Base-by-base conservation (phyloP, 106 monocot genomes). In the Platanthera zijinensis region DNA sequence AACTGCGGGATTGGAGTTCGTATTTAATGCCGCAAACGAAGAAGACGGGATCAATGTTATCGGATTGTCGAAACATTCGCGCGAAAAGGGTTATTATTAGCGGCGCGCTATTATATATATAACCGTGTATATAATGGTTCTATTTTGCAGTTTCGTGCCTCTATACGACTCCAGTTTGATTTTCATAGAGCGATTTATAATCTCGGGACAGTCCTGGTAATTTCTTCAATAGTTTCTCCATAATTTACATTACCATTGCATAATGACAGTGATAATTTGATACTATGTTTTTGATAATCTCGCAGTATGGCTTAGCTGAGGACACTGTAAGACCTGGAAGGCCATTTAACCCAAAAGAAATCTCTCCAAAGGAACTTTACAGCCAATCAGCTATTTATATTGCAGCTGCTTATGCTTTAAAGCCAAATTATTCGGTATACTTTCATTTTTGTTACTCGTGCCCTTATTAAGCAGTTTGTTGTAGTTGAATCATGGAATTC, bases 141-240 rank as follows among this genome's bases (percentile, higher is more conserved):
- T 70, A 32, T 13, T 75, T 78, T 15, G 57, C 88, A 99, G 97
- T 99, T 99, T 78, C 91, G 94, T 71, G 97, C 97, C 59, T 91
- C 97, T n/a, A 92, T 99, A 49, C 91, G 85, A 48, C 83, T 99
- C 13, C 97, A 99, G 66, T 99, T 91, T 89, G 97, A 99, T 92
- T 99, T 99, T 72, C 97, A 99, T 84, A 86, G 97, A 62, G 97
- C 97, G 78, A 94, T 99, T 73, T 99, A 99, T 83, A 99, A 99
- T 73, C 89, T 99, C 59, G 97, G 97, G 68, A 99, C 97, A 76
- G 97, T 94, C 76, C 80, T 99, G 91, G 97, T 99, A 32, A 56
- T 82, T 84, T 50, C 84, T 52, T 8, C 10, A 57, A 15, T 72
- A 7, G 50, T 62, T 46, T 52, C 52, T 72, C 11, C 13, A 10